phyloP scores from a whole-genome alignment of 768 basidiomycete genomes.

The Suillus variegatus region DNA sequence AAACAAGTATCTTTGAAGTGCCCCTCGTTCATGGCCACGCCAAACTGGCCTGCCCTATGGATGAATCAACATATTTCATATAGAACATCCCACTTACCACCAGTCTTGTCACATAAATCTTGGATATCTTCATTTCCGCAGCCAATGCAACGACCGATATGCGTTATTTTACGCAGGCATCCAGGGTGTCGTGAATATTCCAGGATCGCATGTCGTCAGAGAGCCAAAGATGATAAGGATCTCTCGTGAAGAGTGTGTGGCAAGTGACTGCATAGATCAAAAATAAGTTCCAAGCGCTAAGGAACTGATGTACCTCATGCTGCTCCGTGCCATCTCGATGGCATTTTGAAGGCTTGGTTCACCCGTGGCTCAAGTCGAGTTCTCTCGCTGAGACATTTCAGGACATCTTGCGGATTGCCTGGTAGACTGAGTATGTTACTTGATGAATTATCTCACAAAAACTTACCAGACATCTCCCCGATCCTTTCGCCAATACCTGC shows the following conservation, averaged over 20 bases:
- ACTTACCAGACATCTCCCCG: conserved; percentile 88
- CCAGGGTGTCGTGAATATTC: conserved; percentile 93
- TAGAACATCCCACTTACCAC: conserved; percentile 52
- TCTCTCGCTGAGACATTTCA: conserved; percentile 81
- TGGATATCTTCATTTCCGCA: conserved; percentile 98
- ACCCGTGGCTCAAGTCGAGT: conserved; percentile 83
- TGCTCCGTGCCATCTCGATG: conserved; percentile 93
- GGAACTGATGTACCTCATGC: conserved; percentile 71
- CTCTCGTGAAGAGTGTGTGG: conserved; percentile 97
- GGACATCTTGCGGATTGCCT: conserved; percentile 98
- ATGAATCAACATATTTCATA: conserved; percentile 2
- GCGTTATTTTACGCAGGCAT: conserved; percentile 83
- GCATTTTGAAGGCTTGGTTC: conserved; percentile 97
- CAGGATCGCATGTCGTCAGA: conserved; percentile 94
- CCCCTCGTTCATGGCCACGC: conserved; percentile 96
- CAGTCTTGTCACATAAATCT: conserved; percentile 87
- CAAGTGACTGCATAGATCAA: conserved; percentile 67
- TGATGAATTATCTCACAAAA: conserved; percentile 2
- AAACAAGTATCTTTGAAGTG: conserved; percentile 93
- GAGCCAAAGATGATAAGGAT: conserved; percentile 94
- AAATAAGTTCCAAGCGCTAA: conserved; percentile 1
- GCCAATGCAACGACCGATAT: conserved; percentile 93
- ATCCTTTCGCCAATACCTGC: conserved; percentile 89
- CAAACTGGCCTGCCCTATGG: conserved; percentile 67
- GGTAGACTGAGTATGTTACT: conserved; percentile 12